Percentiles rank a stretch among this genome's conserved stretches.
Evolutionary conservation across 1,284 basidiomycete genomes (phyloP).

Genomic region (Inonotus obliquus): DNA sequence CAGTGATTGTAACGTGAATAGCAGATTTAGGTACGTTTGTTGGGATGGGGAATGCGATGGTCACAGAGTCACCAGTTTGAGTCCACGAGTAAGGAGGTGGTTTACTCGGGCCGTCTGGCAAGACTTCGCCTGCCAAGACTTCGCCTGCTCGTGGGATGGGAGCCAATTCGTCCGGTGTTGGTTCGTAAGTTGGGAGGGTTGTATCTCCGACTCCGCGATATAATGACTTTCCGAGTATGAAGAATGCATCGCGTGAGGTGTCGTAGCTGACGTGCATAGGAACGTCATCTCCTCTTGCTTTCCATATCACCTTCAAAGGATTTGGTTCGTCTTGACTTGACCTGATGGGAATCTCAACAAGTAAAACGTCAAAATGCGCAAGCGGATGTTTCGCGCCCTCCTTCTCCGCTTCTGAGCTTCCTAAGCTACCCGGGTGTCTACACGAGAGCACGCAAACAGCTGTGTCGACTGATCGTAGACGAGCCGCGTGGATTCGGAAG

Average conservation of each 20-base stretch:
- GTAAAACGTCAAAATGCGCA: slow-evolving; percentile 58
- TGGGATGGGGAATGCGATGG: slow-evolving; percentile 78
- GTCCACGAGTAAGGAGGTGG: slow-evolving; percentile 88
- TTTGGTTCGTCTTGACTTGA: slow-evolving; percentile 29
- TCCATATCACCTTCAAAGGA: slow-evolving; percentile 58
- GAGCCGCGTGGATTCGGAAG: slow-evolving; percentile 53
- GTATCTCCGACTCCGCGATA: slow-evolving; percentile 41
- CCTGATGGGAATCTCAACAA: slow-evolving; percentile 40
- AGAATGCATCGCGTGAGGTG: slow-evolving; percentile 39
- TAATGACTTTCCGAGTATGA: slow-evolving; percentile 52
- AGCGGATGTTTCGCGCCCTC: background rate
- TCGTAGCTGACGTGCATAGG: slow-evolving; percentile 61
- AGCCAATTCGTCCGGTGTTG: slow-evolving; percentile 57
- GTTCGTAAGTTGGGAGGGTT: slow-evolving; percentile 41
- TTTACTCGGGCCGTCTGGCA: slow-evolving; percentile 37
- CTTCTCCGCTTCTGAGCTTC: slow-evolving; percentile 7
- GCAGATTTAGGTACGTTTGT: slow-evolving; percentile 56
- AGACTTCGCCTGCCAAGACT: slow-evolving; percentile 46
- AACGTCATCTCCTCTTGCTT: slow-evolving; percentile 62
- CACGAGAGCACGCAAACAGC: slow-evolving; percentile 39
- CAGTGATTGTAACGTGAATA: slow-evolving; percentile 66
- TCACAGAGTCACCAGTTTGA: slow-evolving; percentile 79
- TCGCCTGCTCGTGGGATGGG: slow-evolving; percentile 62
- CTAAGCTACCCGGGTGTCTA: slow-evolving; percentile 15
- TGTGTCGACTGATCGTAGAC: slow-evolving; percentile 30